phyloP scores from a whole-genome alignment of 139 green algal genomes.

The Tetradesmus lagerheimii region DNA sequence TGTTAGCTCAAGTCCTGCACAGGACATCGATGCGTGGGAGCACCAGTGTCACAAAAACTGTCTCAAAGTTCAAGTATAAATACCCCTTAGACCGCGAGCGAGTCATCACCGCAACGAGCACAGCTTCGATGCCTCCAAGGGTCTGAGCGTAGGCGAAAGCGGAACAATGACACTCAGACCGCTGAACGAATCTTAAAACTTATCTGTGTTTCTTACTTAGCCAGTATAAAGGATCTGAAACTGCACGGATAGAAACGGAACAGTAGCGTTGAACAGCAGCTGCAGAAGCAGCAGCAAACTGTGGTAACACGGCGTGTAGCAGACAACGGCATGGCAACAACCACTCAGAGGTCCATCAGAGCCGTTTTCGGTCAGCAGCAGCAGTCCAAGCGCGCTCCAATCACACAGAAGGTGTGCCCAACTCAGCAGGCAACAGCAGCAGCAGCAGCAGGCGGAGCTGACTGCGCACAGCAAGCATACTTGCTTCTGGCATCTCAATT shows the following conservation, averaged over 20 bases:
- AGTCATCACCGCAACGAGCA: neutral
- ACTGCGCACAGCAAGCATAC: too few relatives aligned
- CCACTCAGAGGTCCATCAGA: neutral
- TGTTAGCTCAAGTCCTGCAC: neutral
- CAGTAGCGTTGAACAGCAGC: neutral
- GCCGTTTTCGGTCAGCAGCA: neutral
- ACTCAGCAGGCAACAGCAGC: neutral
- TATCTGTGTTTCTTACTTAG: too few relatives aligned
- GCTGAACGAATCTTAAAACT: too few relatives aligned
- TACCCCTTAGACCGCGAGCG: too few relatives aligned
- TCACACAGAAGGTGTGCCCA: neutral
- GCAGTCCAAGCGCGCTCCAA: constrained; percentile 3
- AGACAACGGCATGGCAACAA: neutral
- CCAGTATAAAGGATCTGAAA: too few relatives aligned
- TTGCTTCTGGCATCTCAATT: too few relatives aligned
- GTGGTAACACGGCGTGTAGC: neutral
- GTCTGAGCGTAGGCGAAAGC: neutral
- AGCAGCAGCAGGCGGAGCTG: neutral
- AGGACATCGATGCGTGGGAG: neutral
- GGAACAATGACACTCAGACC: too few relatives aligned
- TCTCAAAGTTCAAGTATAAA: too few relatives aligned
- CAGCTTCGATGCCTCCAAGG: neutral
- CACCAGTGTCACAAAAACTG: neutral
- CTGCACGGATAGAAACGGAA: too few relatives aligned
- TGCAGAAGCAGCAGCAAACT: neutral